Evolutionary conservation across 73 alveolate genomes (phyloP).

Genomic region (Paramecium bursaria): DNA sequence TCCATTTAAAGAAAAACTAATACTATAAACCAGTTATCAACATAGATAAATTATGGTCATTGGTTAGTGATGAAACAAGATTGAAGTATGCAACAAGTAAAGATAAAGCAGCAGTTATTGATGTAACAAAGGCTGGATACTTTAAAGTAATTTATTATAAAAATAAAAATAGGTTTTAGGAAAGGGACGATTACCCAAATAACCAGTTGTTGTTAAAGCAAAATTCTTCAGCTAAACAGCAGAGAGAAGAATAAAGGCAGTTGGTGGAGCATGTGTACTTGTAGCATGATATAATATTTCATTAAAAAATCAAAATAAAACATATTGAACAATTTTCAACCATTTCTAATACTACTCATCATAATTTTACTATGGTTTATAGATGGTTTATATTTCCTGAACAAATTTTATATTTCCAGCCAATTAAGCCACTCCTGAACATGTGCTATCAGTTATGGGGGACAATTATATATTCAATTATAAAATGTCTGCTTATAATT

Average conservation of each 20-base stretch:
- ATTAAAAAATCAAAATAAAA: too few species aligned
- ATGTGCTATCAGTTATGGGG: slow-evolving; percentile 54
- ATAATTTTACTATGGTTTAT: too few species aligned
- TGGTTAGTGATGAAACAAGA: slow-evolving; percentile 95
- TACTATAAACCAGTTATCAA: slow-evolving; percentile 91
- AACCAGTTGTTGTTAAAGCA: slow-evolving; percentile 95
- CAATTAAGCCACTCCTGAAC: slow-evolving; percentile 62
- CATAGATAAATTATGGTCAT: slow-evolving; percentile 92
- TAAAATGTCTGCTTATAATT: slow-evolving; percentile 70
- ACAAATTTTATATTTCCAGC: too few species aligned
- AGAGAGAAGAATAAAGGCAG: slow-evolving; percentile 97
- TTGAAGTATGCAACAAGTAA: slow-evolving; percentile 84
- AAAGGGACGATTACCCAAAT: slow-evolving; percentile 94
- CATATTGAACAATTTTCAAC: too few species aligned
- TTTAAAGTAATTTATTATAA: slow-evolving; percentile 78
- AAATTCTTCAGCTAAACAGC: slow-evolving; percentile 94
- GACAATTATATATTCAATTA: slow-evolving; percentile 42
- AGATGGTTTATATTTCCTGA: too few species aligned
- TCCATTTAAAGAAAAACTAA: slow-evolving; percentile 96
- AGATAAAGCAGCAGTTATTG: slow-evolving; percentile 94
- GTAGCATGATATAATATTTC: slow-evolving; percentile 87
- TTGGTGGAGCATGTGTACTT: slow-evolving; percentile 98
- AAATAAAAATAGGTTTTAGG: slow-evolving; percentile 79
- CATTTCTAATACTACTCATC: too few species aligned
- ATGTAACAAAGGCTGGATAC: slow-evolving; percentile 97